Evolutionary conservation across 371 early-diverging fungal species (phyloP).

Genomic region (Cladochytrium tenue): DNA sequence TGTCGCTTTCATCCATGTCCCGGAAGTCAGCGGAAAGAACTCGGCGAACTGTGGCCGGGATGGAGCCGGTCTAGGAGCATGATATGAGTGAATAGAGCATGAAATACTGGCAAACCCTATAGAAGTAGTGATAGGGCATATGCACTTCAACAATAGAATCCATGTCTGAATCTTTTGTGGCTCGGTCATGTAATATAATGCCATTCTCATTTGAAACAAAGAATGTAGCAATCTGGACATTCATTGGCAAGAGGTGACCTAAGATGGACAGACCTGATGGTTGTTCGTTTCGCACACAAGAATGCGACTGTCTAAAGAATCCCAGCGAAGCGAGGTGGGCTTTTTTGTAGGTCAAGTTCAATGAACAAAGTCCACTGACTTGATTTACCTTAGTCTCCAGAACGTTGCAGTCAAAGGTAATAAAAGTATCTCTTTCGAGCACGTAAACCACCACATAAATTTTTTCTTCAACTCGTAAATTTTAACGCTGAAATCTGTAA

Average conservation of each 20-base stretch:
- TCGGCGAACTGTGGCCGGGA: not conserved
- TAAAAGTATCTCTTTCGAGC: conserved; percentile 16
- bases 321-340: conserved; percentile 36
- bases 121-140: conserved; percentile 40
- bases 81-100: not conserved
- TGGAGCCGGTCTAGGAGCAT: conserved; percentile 4
- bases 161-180: conserved; percentile 10
- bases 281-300: conserved; percentile 31
- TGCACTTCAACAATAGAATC: conserved; percentile 33
- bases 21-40: conserved; percentile 29
- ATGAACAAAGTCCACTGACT: not conserved
- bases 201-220: conserved; percentile 38
- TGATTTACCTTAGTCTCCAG: conserved; percentile 3
- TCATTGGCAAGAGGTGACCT: not conserved
- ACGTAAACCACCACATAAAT: conserved; percentile 17
- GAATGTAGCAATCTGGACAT: conserved; percentile 30
- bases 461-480: too few species aligned
- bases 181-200: conserved; percentile 33
- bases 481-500: too few species aligned
- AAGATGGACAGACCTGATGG: conserved; percentile 6
- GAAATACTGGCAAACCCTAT: conserved; percentile 24
- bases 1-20: conserved; percentile 37
- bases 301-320: conserved; percentile 35
- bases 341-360: not conserved
- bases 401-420: conserved; percentile 8